Conservation (phyloP, 176 grass and related monocot species). For the Chloris gayana region DNA sequence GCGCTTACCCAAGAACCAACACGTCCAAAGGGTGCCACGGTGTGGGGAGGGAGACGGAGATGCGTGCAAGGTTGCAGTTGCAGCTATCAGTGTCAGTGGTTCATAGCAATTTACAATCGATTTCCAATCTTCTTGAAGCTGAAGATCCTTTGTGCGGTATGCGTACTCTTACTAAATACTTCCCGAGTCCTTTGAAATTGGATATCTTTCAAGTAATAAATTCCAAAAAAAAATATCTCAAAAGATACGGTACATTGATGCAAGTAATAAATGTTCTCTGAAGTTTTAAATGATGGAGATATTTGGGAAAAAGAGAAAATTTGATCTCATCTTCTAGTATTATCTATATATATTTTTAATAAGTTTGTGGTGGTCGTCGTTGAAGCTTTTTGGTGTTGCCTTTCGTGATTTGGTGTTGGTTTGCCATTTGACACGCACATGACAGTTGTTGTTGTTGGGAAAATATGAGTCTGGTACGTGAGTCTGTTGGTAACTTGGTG, state of each 20-base stretch:
- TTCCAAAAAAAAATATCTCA: not conserved
- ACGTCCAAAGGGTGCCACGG: not conserved
- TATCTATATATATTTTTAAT: too few species aligned
- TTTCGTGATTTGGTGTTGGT: too few species aligned
- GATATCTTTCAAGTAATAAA: not conserved
- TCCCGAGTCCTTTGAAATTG: not conserved
- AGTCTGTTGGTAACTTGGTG: too few species aligned
- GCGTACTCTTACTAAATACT: not conserved
- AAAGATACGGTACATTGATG: not conserved
- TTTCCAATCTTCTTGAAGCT: not conserved
- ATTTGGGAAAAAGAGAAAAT: not conserved
- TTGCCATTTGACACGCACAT: too few species aligned
- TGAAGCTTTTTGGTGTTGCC: too few species aligned
- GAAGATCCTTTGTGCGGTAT: not conserved
- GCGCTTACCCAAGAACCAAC: not conserved
- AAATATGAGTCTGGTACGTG: too few species aligned
- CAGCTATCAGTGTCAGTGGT: too few species aligned
- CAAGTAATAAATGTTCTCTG: too few species aligned
- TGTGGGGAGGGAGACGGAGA: not conserved
- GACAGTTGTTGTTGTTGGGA: too few species aligned
- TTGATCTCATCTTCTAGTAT: too few species aligned
- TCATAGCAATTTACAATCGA: not conserved
- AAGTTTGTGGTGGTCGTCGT: too few species aligned
- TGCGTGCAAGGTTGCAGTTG: conserved; percentile 21
- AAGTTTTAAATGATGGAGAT: not conserved